Conservation (phyloP, 2,329 filamentous ascomycete genomes). For the Zelopaecilomyces penicillatus region DNA sequence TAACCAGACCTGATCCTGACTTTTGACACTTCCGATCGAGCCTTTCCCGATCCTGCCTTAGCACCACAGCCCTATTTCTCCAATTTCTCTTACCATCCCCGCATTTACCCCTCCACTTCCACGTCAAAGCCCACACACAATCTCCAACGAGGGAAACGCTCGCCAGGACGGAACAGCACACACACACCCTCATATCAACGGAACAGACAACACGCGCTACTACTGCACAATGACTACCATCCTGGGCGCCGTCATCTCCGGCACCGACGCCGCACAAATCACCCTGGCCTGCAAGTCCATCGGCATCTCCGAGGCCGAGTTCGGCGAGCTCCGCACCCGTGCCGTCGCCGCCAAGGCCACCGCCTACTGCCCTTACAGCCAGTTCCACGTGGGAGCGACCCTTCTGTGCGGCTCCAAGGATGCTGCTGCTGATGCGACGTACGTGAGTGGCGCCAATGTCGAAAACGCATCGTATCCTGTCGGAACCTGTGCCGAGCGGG, state of each 20-base stretch:
- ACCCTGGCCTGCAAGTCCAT: slow-evolving; percentile 22
- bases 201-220: too few species aligned
- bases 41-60: too few species aligned
- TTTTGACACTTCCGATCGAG: too few species aligned
- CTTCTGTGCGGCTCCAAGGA: slow-evolving; percentile 48
- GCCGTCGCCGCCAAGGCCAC: slow-evolving; percentile 63
- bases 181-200: too few species aligned
- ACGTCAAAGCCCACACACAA: too few species aligned
- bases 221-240: too few species aligned
- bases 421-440: neutral
- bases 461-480: slow-evolving; percentile 93
- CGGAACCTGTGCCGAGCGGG: slow-evolving; percentile 89
- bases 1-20: too few species aligned
- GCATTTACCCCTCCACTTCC: too few species aligned
- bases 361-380: slow-evolving; percentile 89
- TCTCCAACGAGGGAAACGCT: too few species aligned
- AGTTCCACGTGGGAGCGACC: slow-evolving; percentile 82
- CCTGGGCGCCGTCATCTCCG: slow-evolving; percentile 13
- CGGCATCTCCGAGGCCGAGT: slow-evolving; percentile 52
- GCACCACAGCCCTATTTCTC: too few species aligned
- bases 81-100: too few species aligned
- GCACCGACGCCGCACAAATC: slow-evolving; percentile 19
- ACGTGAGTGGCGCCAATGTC: slow-evolving; percentile 64
- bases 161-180: too few species aligned
- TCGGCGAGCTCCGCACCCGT: slow-evolving; percentile 52